Percentiles rank a stretch among this genome's conserved stretches.
phyloP scores from a whole-genome alignment of 2,329 filamentous ascomycete genomes.

The Tolypocladium album region DNA sequence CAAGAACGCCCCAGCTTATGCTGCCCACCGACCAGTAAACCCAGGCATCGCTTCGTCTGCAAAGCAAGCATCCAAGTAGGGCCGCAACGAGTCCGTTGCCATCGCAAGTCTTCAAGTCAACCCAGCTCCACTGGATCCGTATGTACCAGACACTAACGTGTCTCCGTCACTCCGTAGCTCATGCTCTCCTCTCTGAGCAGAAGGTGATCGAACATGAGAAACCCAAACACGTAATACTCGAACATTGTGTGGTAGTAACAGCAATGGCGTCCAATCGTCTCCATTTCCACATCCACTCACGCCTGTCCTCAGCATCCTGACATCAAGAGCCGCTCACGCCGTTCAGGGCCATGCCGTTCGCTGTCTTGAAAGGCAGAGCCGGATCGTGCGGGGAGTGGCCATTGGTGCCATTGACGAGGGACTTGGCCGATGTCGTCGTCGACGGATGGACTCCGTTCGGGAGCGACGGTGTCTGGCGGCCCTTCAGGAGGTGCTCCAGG shows the following conservation, averaged over 20 bases:
- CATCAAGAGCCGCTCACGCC: constrained; percentile 15
- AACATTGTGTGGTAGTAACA: neutral
- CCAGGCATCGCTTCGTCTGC: neutral
- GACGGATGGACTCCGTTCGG: constrained; percentile 38
- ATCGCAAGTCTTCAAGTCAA: neutral
- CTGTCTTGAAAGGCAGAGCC: constrained; percentile 7
- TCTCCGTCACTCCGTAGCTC: neutral
- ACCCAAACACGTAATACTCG: neutral
- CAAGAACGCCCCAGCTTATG: constrained; percentile 9
- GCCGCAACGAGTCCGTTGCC: neutral
- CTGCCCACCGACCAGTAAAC: neutral
- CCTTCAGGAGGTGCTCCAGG: constrained; percentile 40
- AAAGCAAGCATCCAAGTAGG: constrained; percentile 7
- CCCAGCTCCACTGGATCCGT: neutral
- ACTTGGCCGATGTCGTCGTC: constrained; percentile 12
- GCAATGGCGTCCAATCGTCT: neutral
- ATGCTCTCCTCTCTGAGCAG: neutral
- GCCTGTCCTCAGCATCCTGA: neutral
- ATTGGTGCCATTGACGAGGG: constrained; percentile 20
- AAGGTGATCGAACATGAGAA: neutral
- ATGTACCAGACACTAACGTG: neutral
- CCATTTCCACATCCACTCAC: neutral
- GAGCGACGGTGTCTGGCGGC: constrained; percentile 30
- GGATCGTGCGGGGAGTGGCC: constrained; percentile 8
- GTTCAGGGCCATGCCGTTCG: constrained; percentile 16